phyloP scores from a whole-genome alignment of 768 basidiomycete genomes.

The Lactifluus echinatus region DNA sequence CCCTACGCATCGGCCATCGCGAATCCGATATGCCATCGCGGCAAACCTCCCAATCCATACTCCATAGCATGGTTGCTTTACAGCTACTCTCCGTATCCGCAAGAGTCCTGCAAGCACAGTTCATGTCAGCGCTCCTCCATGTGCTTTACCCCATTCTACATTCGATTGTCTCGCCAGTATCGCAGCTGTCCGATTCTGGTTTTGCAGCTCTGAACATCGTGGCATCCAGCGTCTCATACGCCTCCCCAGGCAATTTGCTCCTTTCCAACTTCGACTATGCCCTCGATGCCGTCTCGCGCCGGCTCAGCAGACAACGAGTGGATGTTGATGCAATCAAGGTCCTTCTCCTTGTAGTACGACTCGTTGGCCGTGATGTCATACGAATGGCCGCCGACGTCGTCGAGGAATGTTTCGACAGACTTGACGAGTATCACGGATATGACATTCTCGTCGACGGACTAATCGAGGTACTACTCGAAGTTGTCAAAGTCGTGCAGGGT shows the following conservation, averaged over 20 bases:
- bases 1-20: constrained; percentile 37
- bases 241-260: constrained; percentile 81
- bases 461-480: constrained; percentile 77
- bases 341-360: constrained; percentile 70
- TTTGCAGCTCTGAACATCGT: constrained; percentile 63
- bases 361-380: constrained; percentile 83
- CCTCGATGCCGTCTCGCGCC: constrained; percentile 80
- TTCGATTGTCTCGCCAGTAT: constrained; percentile 65
- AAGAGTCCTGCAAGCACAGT: constrained; percentile 63
- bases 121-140: constrained; percentile 65
- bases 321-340: constrained; percentile 88
- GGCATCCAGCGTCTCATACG: constrained; percentile 70
- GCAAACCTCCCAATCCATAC: constrained; percentile 40
- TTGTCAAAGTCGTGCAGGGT: constrained; percentile 66
- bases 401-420: constrained; percentile 93
- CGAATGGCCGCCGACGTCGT: constrained; percentile 89
- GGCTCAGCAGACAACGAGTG: constrained; percentile 71
- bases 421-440: constrained; percentile 96
- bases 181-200: constrained; percentile 68
- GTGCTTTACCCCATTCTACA: constrained; percentile 81
- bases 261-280: constrained; percentile 96
- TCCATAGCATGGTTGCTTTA: constrained; percentile 66
- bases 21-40: constrained; percentile 23
- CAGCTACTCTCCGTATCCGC: constrained; percentile 67
- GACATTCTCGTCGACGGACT: constrained; percentile 77